Base-by-base conservation (phyloP, 177 flowering plant genomes). In the Vitis hybrid region DNA sequence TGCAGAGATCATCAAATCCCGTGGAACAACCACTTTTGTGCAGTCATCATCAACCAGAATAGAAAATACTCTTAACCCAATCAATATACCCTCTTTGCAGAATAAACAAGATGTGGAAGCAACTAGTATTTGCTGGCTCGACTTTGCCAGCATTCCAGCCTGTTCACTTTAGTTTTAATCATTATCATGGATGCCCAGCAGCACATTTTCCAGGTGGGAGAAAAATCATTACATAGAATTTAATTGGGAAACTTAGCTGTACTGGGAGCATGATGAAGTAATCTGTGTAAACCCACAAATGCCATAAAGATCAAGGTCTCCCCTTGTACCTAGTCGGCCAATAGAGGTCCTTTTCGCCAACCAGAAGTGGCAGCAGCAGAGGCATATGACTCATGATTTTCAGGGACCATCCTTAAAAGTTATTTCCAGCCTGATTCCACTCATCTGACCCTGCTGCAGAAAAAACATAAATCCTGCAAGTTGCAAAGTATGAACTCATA, bases 391-490 rank as follows among this genome's bases (percentile, higher is more conserved):
- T 54, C 11, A 32, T n/a, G 58, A 30, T 58, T 64, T 50, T 74
- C 64, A 68, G 54, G 51, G 60, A 50, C 60, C 51, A 54, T 65
- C 58, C 66, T 57, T 17, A 50, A 48, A 35, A 1, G 52, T 11
- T 1, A 59, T 8, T 74, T 53, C 48, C 59, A 11, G 59, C 21
- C 35, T 32, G 56, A 9, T n/a, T 51, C 64, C 63, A 50, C 48
- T 71, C 74, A 57, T 50, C 48, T 30, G 12, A 56, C 57, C 41
- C 61, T 27, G 21, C 12, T 15, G 65, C 24, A 21, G 65, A 13
- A 15, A 69, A 18, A n/a, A 64, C 27, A 60, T 41, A 18, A 53
- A 59, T 59, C 77, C 77, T 70, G 77, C 77, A 69, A 52, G 54
- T 69, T 50, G 55, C 56, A 66, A 70, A 69, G 61, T 64, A 69